Base-by-base conservation (phyloP, 1,139 yeast genomes). In the Pneumocystis jirovecii region DNA sequence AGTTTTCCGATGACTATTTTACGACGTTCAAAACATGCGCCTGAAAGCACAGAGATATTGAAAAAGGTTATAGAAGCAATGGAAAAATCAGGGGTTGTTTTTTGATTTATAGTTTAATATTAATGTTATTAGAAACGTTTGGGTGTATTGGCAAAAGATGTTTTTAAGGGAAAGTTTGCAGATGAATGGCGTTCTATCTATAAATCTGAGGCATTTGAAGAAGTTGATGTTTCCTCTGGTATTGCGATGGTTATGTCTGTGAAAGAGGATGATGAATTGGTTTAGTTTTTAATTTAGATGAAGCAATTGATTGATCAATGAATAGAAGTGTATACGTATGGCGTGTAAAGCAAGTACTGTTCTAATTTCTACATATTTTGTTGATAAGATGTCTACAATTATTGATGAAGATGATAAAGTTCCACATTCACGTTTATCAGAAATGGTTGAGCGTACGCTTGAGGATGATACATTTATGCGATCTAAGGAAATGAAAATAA, bases 381-480 rank as follows among this genome's bases (percentile, higher is more conserved):
- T 91, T 59, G 91, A 90, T 72, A 95, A 90, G 73, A 88, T 93
- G 91, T 87, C 89, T 74, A 82, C 82, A 65, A 82, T 88, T 66
- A 88, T 93, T 50, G 97, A 93, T 75, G 96, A 89, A 71, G 97
- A 90, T 70, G 78, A 82, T 70, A 85, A 84, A 70, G 84, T 89
- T 63, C 78, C 95, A 50, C 91, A 93, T 75, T 77, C 84, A 15
- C 83, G 85, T 72, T 77, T 93, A 64, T 82, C 91, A 64, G 95
- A 89, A 70, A 83, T 81, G 72, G 80, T 93, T 64, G 96, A 91
- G 74, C 84, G 81, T 73, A 87, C 85, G 74, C 87, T 93, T 70
- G 97, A 90, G 70, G 88, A 84, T 71, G 80, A 81, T 67, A 85
- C 83, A 72, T 87, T 89, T 79, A 83, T 86, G 75, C 76, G 73